A percentile compares a stretch with the other conserved stretches of the same genome.
Conservation (phyloP, 1,139 yeast species). For the Yamadazyma buinensis region DNA sequence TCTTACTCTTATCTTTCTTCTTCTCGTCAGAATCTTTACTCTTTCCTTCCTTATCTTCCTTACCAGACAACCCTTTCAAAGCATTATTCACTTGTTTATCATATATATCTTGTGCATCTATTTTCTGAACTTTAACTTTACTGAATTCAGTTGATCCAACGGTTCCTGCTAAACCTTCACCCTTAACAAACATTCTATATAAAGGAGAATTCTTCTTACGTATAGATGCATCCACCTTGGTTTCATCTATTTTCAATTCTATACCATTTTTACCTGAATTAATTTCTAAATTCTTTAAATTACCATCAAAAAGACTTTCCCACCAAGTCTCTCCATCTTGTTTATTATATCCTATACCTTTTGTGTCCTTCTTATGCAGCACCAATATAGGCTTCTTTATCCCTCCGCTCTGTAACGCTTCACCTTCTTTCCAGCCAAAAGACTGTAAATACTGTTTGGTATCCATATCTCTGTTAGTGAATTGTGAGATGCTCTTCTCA, state of each 20-base stretch:
- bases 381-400: conserved; percentile 82
- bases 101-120: conserved; percentile 17
- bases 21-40: conserved; percentile 11
- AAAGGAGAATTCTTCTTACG: conserved; percentile 56
- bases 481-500: conserved; percentile 3
- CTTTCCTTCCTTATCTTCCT: conserved; percentile 10
- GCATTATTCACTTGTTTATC: conserved; percentile 18
- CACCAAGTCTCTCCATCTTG: conserved; percentile 87
- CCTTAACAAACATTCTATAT: conserved; percentile 76
- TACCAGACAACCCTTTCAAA: conserved; percentile 11
- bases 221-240: conserved; percentile 33
- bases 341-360: conserved; percentile 77
- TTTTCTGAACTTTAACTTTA: conserved; percentile 15
- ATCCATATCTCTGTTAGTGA: conserved; percentile 48
- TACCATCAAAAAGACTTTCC: conserved; percentile 94
- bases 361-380: conserved; percentile 83
- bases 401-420: conserved; percentile 77
- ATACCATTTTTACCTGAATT: conserved; percentile 23
- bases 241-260: conserved; percentile 42
- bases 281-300: conserved; percentile 74
- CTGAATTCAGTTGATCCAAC: conserved; percentile 38
- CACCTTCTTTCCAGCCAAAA: conserved; percentile 92
- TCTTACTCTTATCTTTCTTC: conserved; percentile 11
- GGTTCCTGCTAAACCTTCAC: conserved; percentile 81
- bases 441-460: conserved; percentile 67